Conservation (phyloP, 805 yeast species). For the Cyberlindnera amylophila region DNA sequence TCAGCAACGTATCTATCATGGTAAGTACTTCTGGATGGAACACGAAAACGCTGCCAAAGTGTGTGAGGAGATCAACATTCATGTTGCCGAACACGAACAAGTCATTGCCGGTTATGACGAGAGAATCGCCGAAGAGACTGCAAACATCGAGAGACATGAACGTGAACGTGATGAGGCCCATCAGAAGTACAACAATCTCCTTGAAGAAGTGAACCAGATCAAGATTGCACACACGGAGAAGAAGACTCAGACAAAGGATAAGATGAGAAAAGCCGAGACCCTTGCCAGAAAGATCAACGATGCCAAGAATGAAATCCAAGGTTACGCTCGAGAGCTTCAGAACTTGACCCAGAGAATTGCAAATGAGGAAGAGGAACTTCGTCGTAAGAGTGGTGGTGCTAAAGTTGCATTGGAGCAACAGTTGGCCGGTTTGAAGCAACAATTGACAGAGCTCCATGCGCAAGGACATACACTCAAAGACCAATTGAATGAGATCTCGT, state of each 20-base stretch:
- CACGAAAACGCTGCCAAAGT: conserved; percentile 20
- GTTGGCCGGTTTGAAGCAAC: neutral
- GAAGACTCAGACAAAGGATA: conserved; percentile 2
- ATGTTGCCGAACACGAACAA: conserved; percentile 10
- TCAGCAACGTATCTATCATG: conserved; percentile 38
- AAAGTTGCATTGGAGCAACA: conserved; percentile 19
- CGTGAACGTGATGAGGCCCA: conserved; percentile 3
- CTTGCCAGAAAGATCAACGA: conserved; percentile 15
- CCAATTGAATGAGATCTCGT: conserved; percentile 3
- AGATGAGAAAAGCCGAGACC: conserved; percentile 2
- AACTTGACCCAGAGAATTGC: conserved; percentile 15
- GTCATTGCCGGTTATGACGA: conserved; percentile 7
- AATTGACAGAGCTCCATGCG: neutral
- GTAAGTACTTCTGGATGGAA: conserved; percentile 48
- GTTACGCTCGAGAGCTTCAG: neutral
- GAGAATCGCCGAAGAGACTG: conserved; percentile 1
- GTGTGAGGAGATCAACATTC: conserved; percentile 15
- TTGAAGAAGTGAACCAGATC: conserved; percentile 20
- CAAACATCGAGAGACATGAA: conserved; percentile 1
- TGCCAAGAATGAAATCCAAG: conserved; percentile 16
- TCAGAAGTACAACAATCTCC: conserved; percentile 7
- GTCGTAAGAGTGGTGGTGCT: conserved; percentile 27
- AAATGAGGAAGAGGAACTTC: conserved; percentile 27
- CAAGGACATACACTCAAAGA: conserved; percentile 1
- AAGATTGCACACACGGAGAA: conserved; percentile 14